Conservation (phyloP, 2,329 filamentous ascomycete species). For the Ophiostoma fasciatum region DNA sequence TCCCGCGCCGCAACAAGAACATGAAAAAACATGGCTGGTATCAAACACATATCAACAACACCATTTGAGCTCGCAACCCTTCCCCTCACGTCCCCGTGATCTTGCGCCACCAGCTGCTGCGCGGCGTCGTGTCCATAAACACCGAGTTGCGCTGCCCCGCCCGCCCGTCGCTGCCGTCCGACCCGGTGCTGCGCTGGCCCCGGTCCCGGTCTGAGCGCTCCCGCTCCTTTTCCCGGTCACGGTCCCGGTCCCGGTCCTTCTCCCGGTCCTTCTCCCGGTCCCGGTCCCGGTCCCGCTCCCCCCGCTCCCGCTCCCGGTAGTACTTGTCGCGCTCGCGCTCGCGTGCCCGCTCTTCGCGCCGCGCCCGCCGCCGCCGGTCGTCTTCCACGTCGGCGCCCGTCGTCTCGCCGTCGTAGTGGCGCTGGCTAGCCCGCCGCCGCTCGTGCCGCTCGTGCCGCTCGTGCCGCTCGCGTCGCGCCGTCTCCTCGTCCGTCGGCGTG, state of each 20-base stretch:
- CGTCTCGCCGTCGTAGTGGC: constrained; percentile 24
- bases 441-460: constrained; percentile 35
- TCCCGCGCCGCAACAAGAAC: too few relatives aligned
- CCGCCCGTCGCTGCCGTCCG: constrained; percentile 18
- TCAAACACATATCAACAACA: too few relatives aligned
- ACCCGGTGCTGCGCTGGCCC: constrained; percentile 9
- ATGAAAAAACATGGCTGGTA: too few relatives aligned
- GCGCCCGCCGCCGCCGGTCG: constrained; percentile 14
- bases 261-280: constrained; percentile 17
- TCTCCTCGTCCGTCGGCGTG: constrained; percentile 27
- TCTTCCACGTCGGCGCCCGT: constrained; percentile 18
- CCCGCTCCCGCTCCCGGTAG: constrained; percentile 2
- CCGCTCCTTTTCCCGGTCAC: constrained; percentile 14
- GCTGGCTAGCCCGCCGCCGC: constrained; percentile 28
- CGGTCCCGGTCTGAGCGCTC: constrained; percentile 15
- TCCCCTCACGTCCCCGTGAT: constrained; percentile 20
- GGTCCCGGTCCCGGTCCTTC: constrained; percentile 17
- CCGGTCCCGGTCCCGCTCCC: constrained; percentile 13
- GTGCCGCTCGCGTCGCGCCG: constrained; percentile 34
- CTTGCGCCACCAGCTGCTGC: constrained; percentile 47
- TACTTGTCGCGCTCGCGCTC: constrained; percentile 4
- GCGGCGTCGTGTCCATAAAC: constrained; percentile 31
- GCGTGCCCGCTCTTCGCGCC: constrained; percentile 18
- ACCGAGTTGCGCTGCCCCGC: constrained; percentile 25
- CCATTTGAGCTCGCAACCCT: too few relatives aligned